These are phyloP conservation scores for Dothiorella sarmentorum DNA, from an alignment of 2,329 filamentous ascomycete species.

Conservation along the genomic window DNA sequence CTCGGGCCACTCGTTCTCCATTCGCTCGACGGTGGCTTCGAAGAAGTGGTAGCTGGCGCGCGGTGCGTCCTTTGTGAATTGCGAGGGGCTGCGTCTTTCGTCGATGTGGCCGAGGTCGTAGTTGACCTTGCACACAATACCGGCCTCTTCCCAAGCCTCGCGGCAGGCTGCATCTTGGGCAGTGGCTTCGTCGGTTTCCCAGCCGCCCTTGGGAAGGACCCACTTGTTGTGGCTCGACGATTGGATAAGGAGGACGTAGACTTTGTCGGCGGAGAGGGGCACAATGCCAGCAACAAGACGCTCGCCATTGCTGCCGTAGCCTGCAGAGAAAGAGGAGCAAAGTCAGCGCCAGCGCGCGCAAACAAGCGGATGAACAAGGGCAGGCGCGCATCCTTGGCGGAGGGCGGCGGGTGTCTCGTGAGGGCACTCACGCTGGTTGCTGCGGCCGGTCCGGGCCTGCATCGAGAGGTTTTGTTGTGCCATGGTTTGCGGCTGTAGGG, in stretches of 20 bases:
- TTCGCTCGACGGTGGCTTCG: slow-evolving; percentile 81
- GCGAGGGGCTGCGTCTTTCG: slow-evolving; percentile 64
- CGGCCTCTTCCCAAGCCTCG: slow-evolving; percentile 98
- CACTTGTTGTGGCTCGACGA: slow-evolving; percentile 86
- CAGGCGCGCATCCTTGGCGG: slow-evolving; percentile 17
- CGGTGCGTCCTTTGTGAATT: slow-evolving; percentile 58
- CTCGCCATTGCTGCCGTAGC: slow-evolving; percentile 88
- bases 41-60: slow-evolving; percentile 79
- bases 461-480: slow-evolving; percentile 47
- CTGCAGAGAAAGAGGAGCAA: slow-evolving; percentile 47
- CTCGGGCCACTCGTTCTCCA: slow-evolving; percentile 89
- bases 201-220: slow-evolving; percentile 97
- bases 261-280: slow-evolving; percentile 79
- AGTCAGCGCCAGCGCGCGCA: slow-evolving; percentile 19
- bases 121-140: slow-evolving; percentile 79
- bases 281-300: slow-evolving; percentile 93
- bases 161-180: slow-evolving; percentile 77
- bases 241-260: slow-evolving; percentile 88
- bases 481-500: slow-evolving; percentile 32
- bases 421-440: slow-evolving; percentile 71
- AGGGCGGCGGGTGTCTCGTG: slow-evolving; percentile 23
- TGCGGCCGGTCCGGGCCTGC: slow-evolving; percentile 71
- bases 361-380: slow-evolving; percentile 13
- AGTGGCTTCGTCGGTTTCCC: slow-evolving; percentile 91
- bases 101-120: slow-evolving; percentile 82